Conservation (phyloP, 1,139 yeast species). For the Geotrichum candidum region DNA sequence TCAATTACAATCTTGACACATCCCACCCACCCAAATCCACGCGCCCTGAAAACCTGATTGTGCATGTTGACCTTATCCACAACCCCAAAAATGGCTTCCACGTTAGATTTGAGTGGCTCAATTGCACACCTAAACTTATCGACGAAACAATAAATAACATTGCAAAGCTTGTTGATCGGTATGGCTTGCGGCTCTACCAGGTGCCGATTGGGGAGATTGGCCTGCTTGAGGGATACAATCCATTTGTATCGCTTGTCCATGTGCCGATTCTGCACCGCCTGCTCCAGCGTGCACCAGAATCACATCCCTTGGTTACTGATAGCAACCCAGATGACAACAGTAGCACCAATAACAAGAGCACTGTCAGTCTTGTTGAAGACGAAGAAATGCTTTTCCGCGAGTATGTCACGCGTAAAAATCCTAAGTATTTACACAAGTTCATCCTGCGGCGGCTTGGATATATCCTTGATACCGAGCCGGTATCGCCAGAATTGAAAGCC, state of each 20-base stretch:
- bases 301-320: neutral
- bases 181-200: constrained; percentile 80
- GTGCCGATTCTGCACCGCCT: neutral
- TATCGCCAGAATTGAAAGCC: constrained; percentile 27
- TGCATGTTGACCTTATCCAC: constrained; percentile 87
- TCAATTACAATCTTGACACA: constrained; percentile 74
- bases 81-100: constrained; percentile 95
- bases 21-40: constrained; percentile 51
- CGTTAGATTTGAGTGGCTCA: constrained; percentile 84
- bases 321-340: neutral
- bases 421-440: constrained; percentile 54
- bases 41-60: constrained; percentile 69
- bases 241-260: constrained; percentile 66
- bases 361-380: neutral
- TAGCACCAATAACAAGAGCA: neutral
- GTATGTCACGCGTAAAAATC: constrained; percentile 27
- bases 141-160: constrained; percentile 78
- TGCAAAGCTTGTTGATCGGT: constrained; percentile 76
- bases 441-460: constrained; percentile 65
- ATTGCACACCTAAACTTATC: constrained; percentile 77
- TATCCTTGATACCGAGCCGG: constrained; percentile 71
- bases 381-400: neutral
- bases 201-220: constrained; percentile 87
- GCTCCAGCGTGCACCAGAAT: neutral
- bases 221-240: constrained; percentile 66